Base-by-base conservation (phyloP, 768 basidiomycete species). In the Dentipellis sp. region DNA sequence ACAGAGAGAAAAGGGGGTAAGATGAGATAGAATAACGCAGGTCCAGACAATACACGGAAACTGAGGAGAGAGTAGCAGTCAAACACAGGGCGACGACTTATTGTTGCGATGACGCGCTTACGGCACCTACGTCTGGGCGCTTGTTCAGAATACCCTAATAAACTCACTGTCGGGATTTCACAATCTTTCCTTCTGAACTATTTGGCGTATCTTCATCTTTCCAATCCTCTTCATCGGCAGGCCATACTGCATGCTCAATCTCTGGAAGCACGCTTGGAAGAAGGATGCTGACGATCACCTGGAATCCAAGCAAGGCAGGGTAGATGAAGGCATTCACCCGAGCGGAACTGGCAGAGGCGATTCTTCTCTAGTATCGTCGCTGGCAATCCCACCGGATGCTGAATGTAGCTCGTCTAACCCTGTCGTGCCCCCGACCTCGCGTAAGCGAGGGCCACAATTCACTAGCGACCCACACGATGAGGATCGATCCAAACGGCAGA, bases 241-340 rank as follows among this genome's bases (percentile, higher is more conserved):
- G 29, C 6, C 29, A 3, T 6, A 29, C 29, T 29, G 29, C 22
- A 82, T 81, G 80, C 65, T 80, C 58, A 78, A 75, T 49, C 66
- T 77, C 49, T 78, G 78, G 74, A 78, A 77, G 60, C 67, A 76
- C 56, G 73, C 75, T 53, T 79, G 77, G 75, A 74, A 70, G 62
- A 70, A 72, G 46, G 68, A 69, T 56, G 69, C 62, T 38, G 36
- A 34, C 39, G 35, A 52, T 35, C 38, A 50, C 45, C 35, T 52
- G 29, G 57, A 57, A 16, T 39, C 60, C 45, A 54, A 52, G 54
- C 54, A 55, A 38, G 58, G 46, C 58, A 58, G 59, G 21, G 56
- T 29, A 19, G 42, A 59, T 52, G 40, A 56, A 29, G 58, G 52
- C 54, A 50, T 52, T 9, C 58, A 53, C 42, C 54, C 37, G 53